Base-by-base conservation (phyloP, 164 flowering plant genomes). In the Hamamelis virginiana region DNA sequence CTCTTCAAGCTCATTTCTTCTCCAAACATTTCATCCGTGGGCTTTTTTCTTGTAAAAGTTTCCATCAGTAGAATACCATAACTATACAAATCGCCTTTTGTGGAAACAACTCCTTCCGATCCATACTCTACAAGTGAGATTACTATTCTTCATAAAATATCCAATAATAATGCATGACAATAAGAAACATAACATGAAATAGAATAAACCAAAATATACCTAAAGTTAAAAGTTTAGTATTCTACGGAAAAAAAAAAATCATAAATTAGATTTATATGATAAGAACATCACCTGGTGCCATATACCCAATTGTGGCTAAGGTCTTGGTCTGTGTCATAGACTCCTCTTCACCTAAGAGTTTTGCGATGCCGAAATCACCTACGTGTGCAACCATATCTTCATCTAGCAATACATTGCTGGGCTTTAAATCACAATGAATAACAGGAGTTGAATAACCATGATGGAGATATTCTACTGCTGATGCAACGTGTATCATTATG, bases 281-380 rank as follows among this genome's bases (percentile, higher is more conserved):
- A 65, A 18, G 47, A 50, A 26, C 9, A 52, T 50, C 13, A 74
- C 77, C 77, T 69, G 77, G 77, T 57, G 77, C 77, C 64, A 66
- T 69, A 44, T 74, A 74, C 15, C 77, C 77, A 14, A 69, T 45
- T 0, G 74, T 69, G 4, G 66, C 77, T 0, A 65, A 50, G 10
- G 66, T 69, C 57, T 5, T 27, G 21, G 77, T 69, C 16, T 69
- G 66, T 15, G 41, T 50, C 18, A n/a, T n/a, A n/a, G 60, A 25
- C 1, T 73, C 62, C 3, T 55, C 50, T 64, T 64, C 46, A 9
- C 28, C 56, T 12, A 65, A 16, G 18, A 75, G 71, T 38, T 48
- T 70, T 12, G 74, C n/a, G 50, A 70, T 70, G 51, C 74, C 67
- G 52, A 74, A 69, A 61, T 74, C 72, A 64, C 63, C 44, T 1